Percentiles rank a stretch among this genome's conserved stretches.
These are phyloP conservation scores for Turnera subulata DNA, from an alignment of 345 rosid species.

Conservation along the genomic window DNA sequence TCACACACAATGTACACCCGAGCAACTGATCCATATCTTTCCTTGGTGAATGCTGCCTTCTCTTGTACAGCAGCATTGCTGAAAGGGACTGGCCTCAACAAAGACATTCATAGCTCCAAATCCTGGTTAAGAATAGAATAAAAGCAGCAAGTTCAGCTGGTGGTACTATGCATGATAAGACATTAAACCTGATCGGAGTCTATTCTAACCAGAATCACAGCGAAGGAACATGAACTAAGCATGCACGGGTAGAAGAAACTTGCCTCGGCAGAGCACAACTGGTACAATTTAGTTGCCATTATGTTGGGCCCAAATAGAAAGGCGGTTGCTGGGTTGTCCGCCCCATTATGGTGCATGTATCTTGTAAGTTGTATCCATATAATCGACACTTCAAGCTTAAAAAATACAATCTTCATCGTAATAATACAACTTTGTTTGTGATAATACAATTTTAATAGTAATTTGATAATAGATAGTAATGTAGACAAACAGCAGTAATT, in stretches of 20 bases:
- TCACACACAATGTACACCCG: constrained; percentile 19
- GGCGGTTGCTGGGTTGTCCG: constrained; percentile 26
- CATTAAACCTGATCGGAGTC: no score
- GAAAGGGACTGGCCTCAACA: constrained; percentile 8
- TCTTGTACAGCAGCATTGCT: background rate
- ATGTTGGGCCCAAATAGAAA: constrained; percentile 5
- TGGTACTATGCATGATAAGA: background rate
- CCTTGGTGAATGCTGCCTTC: constrained; percentile 5
- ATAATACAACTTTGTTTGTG: no score
- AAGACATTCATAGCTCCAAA: constrained; percentile 11
- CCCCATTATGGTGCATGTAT: constrained; percentile 17
- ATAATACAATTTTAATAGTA: no score
- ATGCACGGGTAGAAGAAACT: background rate
- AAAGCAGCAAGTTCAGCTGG: background rate
- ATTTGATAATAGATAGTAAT: no score
- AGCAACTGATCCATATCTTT: constrained; percentile 19
- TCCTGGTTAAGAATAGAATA: constrained; percentile 9
- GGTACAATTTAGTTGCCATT: constrained; percentile 26
- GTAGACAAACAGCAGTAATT: no score
- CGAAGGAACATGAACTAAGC: no score
- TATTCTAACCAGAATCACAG: background rate
- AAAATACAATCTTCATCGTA: no score
- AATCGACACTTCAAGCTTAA: constrained; percentile 1
- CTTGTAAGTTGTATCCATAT: constrained; percentile 28
- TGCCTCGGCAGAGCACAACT: constrained; percentile 43